Evolutionary conservation across 1,139 yeast genomes (phyloP).

Genomic region (Entelexis sorbosivorans): DNA sequence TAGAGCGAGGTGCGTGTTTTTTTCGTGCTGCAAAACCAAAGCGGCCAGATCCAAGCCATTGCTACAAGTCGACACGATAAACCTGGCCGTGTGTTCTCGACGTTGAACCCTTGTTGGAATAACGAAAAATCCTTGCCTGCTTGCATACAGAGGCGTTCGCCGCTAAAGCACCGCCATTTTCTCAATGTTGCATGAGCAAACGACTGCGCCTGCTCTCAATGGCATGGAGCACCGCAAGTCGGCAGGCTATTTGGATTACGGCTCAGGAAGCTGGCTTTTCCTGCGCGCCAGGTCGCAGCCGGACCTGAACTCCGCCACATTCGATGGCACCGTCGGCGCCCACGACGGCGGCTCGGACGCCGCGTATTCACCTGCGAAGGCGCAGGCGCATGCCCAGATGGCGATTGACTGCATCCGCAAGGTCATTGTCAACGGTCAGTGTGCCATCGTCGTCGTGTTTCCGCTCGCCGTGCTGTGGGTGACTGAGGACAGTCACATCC

Average conservation of each 20-base stretch:
- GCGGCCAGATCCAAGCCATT: background rate
- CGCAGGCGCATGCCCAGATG: constrained; percentile 9
- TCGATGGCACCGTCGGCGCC: background rate
- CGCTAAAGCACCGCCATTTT: background rate
- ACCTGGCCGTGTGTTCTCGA: background rate
- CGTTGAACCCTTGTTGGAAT: background rate
- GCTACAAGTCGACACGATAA: background rate
- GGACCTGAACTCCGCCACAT: background rate
- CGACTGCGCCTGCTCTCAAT: constrained; percentile 2
- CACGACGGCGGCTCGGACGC: background rate
- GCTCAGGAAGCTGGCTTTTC: constrained; percentile 1
- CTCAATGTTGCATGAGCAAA: background rate
- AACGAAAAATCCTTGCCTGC: background rate
- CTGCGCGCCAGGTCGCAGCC: constrained; percentile 4
- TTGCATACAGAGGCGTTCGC: background rate
- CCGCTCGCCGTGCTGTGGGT: constrained; percentile 21
- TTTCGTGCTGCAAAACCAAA: background rate
- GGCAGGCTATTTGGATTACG: background rate
- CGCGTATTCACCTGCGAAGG: constrained; percentile 7
- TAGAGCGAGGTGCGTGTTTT: background rate
- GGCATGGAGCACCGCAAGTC: constrained; percentile 5
- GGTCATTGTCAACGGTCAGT: constrained; percentile 17
- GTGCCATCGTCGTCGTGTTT: constrained; percentile 14
- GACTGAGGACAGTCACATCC: constrained; percentile 14
- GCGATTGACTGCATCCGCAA: constrained; percentile 12